phyloP scores from a whole-genome alignment of 495 filamentous ascomycete genomes.

The Friedmanniomyces simplex region DNA sequence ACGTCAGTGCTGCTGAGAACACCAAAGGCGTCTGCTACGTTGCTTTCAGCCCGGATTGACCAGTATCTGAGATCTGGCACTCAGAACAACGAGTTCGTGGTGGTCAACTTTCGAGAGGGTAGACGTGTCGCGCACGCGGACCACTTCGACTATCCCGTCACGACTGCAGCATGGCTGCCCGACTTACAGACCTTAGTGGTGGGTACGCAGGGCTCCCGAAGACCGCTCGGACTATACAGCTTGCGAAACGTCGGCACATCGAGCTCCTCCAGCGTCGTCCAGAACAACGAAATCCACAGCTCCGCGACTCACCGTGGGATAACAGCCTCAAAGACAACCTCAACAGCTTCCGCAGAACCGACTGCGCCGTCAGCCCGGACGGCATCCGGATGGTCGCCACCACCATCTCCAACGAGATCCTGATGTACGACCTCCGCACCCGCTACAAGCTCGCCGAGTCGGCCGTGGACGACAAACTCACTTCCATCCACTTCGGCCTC shows the following conservation, averaged over 20 bases:
- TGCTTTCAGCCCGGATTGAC: conserved; percentile 88
- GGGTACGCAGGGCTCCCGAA: conserved; percentile 33
- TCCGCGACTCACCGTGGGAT: conserved; percentile 18
- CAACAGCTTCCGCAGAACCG: conserved; percentile 64
- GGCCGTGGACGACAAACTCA: conserved; percentile 53
- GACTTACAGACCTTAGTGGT: conserved; percentile 71
- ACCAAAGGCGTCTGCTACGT: conserved; percentile 54
- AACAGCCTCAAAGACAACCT: neutral
- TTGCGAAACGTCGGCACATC: conserved; percentile 35
- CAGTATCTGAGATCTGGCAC: conserved; percentile 74
- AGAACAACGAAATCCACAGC: conserved; percentile 15
- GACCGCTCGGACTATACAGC: conserved; percentile 28
- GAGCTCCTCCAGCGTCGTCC: conserved; percentile 1
- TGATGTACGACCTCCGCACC: conserved; percentile 72
- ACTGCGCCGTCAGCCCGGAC: conserved; percentile 70
- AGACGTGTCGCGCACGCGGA: conserved; percentile 51
- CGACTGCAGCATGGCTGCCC: conserved; percentile 76
- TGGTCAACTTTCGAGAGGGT: conserved; percentile 34
- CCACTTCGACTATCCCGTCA: conserved; percentile 69
- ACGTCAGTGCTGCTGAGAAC: neutral
- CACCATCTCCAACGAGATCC: conserved; percentile 54
- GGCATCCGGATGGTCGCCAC: conserved; percentile 71
- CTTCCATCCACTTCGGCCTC: conserved; percentile 67
- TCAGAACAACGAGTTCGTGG: conserved; percentile 42
- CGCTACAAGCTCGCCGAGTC: conserved; percentile 65